A percentile compares a stretch with the other conserved stretches of the same genome.
phyloP scores from a whole-genome alignment of 208 protist genomes.

The Tritrichomonas foetus region DNA sequence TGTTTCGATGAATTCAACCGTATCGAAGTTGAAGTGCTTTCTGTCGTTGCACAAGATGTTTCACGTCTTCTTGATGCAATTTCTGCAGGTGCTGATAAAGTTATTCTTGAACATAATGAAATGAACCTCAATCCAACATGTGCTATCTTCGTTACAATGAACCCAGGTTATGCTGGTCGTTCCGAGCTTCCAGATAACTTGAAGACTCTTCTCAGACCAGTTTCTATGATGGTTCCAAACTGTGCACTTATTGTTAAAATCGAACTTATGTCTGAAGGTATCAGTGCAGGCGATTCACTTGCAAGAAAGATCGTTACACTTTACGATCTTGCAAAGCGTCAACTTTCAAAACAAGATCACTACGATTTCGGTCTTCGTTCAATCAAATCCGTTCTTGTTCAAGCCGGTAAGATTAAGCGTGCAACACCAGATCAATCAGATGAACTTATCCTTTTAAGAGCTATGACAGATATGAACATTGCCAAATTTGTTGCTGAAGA shows the following conservation, averaged over 20 bases:
- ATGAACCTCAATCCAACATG: conserved; percentile 86
- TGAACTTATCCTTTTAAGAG: conserved; percentile 83
- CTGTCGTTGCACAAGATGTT: conserved; percentile 94
- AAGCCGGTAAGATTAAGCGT: conserved; percentile 80
- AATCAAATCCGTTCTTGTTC: conserved; percentile 87
- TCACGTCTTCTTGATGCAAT: conserved; percentile 68
- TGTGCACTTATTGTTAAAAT: conserved; percentile 92
- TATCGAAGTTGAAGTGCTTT: conserved; percentile 93
- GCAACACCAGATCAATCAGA: conserved; percentile 39
- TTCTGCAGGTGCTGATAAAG: conserved; percentile 49
- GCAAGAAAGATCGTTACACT: conserved; percentile 88
- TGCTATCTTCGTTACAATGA: conserved; percentile 97
- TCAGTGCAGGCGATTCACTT: conserved; percentile 79
- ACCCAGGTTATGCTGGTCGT: conserved; percentile 92
- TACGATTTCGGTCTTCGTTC: conserved; percentile 72
- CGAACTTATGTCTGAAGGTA: conserved; percentile 89
- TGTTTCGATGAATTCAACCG: conserved; percentile 97
- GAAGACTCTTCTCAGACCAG: conserved; percentile 80
- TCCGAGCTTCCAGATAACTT: conserved; percentile 96
- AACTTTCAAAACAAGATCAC: conserved; percentile 85
- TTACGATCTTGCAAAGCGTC: conserved; percentile 87
- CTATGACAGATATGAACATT: conserved; percentile 89
- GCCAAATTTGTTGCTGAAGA: conserved; percentile 92
- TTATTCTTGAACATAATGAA: conserved; percentile 79
- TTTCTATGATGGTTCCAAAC: conserved; percentile 96